These are phyloP conservation scores for Malus hybrid DNA, from an alignment of 331 rosid species.

Conservation along the genomic window DNA sequence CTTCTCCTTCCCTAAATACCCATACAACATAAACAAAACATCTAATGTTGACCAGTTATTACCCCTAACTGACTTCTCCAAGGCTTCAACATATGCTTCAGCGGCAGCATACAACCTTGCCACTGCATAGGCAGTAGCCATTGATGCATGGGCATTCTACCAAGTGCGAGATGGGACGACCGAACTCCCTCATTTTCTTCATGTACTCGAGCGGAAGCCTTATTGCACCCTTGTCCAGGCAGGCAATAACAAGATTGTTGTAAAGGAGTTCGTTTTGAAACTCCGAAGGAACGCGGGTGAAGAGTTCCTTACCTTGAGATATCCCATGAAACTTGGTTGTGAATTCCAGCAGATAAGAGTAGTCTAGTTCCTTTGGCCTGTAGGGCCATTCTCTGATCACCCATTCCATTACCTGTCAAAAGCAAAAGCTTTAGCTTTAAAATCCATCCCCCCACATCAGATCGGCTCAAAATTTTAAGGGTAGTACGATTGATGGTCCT, in stretches of 20 bases:
- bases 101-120: constrained; percentile 66
- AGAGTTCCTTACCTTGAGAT: constrained; percentile 70
- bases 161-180: constrained; percentile 72
- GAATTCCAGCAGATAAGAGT: constrained; percentile 75
- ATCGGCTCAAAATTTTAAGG: background rate
- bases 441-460: background rate
- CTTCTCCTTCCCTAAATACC: constrained; percentile 63
- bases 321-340: constrained; percentile 75
- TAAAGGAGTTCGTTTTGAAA: constrained; percentile 85
- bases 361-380: constrained; percentile 67
- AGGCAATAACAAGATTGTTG: constrained; percentile 79
- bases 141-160: constrained; percentile 41
- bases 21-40: constrained; percentile 61
- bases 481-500: background rate
- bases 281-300: constrained; percentile 49
- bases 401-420: constrained; percentile 91
- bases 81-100: constrained; percentile 65
- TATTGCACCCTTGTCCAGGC: constrained; percentile 72
- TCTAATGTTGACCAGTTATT: constrained; percentile 83
- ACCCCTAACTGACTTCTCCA: constrained; percentile 66
- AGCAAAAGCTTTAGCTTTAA: constrained; percentile 7
- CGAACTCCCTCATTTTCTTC: constrained; percentile 83
- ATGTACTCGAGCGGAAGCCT: constrained; percentile 75
- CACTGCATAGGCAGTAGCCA: constrained; percentile 75
- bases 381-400: constrained; percentile 84